Base-by-base conservation (phyloP, 1,284 basidiomycete species). In the Austropuccinia psidii region DNA sequence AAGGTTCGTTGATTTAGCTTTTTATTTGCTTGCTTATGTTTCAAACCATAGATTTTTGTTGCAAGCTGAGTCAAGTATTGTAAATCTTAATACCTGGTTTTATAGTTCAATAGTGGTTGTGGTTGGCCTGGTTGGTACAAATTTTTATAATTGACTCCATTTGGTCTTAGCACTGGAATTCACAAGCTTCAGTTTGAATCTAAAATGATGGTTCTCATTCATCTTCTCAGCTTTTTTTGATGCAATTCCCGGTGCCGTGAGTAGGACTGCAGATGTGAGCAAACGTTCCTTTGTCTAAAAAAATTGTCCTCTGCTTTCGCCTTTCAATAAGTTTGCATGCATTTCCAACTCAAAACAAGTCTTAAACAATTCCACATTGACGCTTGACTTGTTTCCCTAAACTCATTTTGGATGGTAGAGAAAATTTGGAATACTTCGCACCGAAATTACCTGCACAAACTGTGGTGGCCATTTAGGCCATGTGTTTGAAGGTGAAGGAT, bases 401-500 rank as follows among this genome's bases (percentile, higher is more conserved):
- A n/a, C n/a, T 60, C 35, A 4, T 13, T 21, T 41, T 19, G 6
- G 5, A 39, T 21, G 21, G 3, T 31, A 83, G 75, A 62, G 74
- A n/a, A 80, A 79, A 2, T 82, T 80, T 68, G 82, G 82, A 8
- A 83, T 82, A 80, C 41, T 75, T 43, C 77, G 82, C 13, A 81
- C 79, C 49, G 82, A 83, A 76, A 82, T 82, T 54, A 79, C 80
- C 0, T 83, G 82, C 76, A 76, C 79, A 61, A 78, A 79, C 52
- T 83, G 82, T 72, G 81, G 81, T 1, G 81, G 82, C 31, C 82
- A 83, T 74, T 74, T 82, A n/a, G 82, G 82, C 1, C 81, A 83
- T 37, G 78, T 82, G 0, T 82, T 82, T 73, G 77, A 81, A 64
- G 79, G 79, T 47, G 68, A 72, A 72, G 58, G 68, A 29, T 72